phyloP scores from a whole-genome alignment of 371 early-diverging fungal genomes.

The Apophysomyces sp. region DNA sequence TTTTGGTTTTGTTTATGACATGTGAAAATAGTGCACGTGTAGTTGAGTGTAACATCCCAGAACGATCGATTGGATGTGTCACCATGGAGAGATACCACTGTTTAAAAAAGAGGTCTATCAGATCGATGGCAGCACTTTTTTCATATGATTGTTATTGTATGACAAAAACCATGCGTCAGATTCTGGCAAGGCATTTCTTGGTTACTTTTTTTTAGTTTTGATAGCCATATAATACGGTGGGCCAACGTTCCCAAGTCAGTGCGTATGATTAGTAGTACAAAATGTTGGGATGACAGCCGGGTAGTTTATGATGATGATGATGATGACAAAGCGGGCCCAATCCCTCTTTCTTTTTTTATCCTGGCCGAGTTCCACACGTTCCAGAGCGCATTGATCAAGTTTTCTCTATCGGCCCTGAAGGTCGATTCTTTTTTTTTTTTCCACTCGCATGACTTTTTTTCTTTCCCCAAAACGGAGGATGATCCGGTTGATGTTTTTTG shows the following conservation, averaged over 20 bases:
- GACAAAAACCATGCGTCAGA: not conserved
- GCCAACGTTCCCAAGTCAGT: not conserved
- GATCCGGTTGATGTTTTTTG: no score
- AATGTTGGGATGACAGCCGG: no score
- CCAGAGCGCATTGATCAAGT: no score
- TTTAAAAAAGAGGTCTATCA: not conserved
- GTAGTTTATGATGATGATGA: no score
- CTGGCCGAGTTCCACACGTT: no score
- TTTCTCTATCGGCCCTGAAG: no score
- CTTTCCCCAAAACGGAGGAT: no score
- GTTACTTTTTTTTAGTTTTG: not conserved
- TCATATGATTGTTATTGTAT: not conserved
- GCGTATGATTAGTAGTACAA: no score
- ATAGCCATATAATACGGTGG: not conserved
- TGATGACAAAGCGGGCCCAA: no score
- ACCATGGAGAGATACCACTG: not conserved
- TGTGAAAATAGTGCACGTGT: slow-evolving; percentile 1
- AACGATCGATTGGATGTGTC: not conserved
- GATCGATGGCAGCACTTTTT: not conserved
- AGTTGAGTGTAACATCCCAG: not conserved
- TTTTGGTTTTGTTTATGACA: slow-evolving; percentile 2
- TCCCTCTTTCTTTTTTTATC: no score
- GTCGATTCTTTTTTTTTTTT: no score
- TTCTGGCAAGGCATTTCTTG: not conserved
- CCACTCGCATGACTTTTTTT: no score